phyloP scores from a whole-genome alignment of 2,329 filamentous ascomycete genomes.

The Daldinia eschscholtzii region DNA sequence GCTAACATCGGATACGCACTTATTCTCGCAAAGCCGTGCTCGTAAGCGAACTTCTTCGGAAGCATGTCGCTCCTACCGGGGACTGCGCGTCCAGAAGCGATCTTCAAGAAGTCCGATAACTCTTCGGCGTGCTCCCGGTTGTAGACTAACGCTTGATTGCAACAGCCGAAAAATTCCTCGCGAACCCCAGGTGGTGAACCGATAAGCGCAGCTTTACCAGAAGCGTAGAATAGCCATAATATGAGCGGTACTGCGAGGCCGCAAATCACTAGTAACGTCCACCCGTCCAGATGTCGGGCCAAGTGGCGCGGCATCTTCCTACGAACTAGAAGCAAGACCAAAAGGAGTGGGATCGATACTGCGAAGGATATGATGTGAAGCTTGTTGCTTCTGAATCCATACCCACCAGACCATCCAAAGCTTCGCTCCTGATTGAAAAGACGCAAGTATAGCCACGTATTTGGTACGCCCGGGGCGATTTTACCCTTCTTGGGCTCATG shows the following conservation, averaged over 20 bases:
- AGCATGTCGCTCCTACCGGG: slow-evolving; percentile 51
- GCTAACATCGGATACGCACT: slow-evolving; percentile 53
- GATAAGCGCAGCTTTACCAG: slow-evolving; percentile 51
- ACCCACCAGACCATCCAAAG: slow-evolving; percentile 50
- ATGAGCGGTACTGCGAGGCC: slow-evolving; percentile 49
- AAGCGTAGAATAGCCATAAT: slow-evolving; percentile 52
- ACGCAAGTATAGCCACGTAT: slow-evolving; percentile 51
- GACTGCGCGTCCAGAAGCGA: slow-evolving; percentile 33
- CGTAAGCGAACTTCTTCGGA: slow-evolving; percentile 50
- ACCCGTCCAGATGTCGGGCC: slow-evolving; percentile 47
- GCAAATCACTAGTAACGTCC: slow-evolving; percentile 49
- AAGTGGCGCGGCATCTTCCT: slow-evolving; percentile 43
- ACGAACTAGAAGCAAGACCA: slow-evolving; percentile 43
- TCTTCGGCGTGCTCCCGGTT: slow-evolving; percentile 47
- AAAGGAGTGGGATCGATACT: slow-evolving; percentile 46
- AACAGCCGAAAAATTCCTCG: slow-evolving; percentile 53
- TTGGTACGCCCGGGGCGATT: slow-evolving; percentile 47
- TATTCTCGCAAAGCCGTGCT: slow-evolving; percentile 49
- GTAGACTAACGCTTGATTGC: slow-evolving; percentile 52
- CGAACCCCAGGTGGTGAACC: slow-evolving; percentile 46
- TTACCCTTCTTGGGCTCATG: slow-evolving; percentile 42
- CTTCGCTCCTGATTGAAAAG: slow-evolving; percentile 53
- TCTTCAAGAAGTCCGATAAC: slow-evolving; percentile 46
- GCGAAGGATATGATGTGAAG: slow-evolving; percentile 49
- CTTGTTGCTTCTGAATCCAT: slow-evolving; percentile 51